These are phyloP conservation scores for Dothistroma pini DNA, from an alignment of 2,329 filamentous ascomycete species.

Conservation along the genomic window DNA sequence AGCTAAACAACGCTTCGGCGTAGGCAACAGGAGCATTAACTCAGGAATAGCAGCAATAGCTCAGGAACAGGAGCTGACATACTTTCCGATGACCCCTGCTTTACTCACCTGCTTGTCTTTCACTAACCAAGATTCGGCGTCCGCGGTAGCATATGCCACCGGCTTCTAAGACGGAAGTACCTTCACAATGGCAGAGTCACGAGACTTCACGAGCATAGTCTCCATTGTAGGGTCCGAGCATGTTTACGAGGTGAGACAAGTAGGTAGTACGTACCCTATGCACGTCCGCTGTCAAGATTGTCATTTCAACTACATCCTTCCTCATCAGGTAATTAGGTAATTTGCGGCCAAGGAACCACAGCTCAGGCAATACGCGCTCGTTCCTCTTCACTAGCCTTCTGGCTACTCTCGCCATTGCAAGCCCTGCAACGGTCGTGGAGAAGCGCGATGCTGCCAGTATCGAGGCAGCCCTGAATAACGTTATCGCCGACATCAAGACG, in stretches of 20 bases:
- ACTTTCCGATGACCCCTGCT: neutral
- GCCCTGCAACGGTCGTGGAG: slow-evolving; percentile 1
- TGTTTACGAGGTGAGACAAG: neutral
- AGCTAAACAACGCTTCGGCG: too few species aligned
- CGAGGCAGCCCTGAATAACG: slow-evolving; percentile 11
- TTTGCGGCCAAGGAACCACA: neutral
- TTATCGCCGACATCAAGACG: slow-evolving; percentile 15
- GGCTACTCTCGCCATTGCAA: slow-evolving; percentile 4
- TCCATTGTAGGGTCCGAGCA: neutral
- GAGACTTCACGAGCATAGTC: neutral
- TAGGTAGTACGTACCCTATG: neutral
- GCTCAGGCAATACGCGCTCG: slow-evolving; percentile 3
- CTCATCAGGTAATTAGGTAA: neutral
- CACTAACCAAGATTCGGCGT: neutral
- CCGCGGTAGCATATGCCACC: neutral
- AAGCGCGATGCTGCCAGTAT: slow-evolving; percentile 18
- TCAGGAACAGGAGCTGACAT: neutral
- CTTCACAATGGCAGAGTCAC: neutral
- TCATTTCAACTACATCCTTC: neutral
- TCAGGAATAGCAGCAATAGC: too few species aligned
- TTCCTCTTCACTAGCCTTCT: slow-evolving; percentile 4
- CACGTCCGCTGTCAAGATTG: neutral
- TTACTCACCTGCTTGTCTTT: neutral
- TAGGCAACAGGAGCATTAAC: too few species aligned
- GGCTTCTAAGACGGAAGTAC: neutral